Conservation (phyloP, 768 basidiomycete genomes). For the Suillus variegatus region DNA sequence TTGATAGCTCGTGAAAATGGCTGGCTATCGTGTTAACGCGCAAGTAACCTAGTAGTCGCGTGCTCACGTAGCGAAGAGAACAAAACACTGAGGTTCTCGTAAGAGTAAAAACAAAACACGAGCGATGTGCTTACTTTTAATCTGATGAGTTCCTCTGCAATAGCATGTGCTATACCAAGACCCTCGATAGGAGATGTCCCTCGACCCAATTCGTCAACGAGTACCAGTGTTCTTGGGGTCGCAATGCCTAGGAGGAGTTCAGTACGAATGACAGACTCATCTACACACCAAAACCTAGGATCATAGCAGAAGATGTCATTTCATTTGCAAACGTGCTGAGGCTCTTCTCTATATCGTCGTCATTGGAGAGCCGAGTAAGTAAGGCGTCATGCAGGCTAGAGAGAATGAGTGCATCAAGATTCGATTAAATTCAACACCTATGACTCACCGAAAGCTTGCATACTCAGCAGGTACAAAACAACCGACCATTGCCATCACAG, state of each 20-base stretch:
- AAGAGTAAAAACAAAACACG: slow-evolving; percentile 4
- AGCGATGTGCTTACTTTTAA: slow-evolving; percentile 53
- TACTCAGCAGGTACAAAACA: slow-evolving; percentile 94
- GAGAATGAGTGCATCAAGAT: background rate
- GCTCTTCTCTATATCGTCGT: slow-evolving; percentile 87
- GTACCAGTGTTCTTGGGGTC: slow-evolving; percentile 65
- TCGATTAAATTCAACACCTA: no score
- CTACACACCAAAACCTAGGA: slow-evolving; percentile 55
- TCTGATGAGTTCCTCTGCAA: slow-evolving; percentile 74
- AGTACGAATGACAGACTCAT: background rate
- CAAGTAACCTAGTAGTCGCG: background rate
- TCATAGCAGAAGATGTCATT: slow-evolving; percentile 92
- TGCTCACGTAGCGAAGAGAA: slow-evolving; percentile 87
- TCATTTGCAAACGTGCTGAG: slow-evolving; percentile 95
- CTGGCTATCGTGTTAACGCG: slow-evolving; percentile 34
- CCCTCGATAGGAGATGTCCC: slow-evolving; percentile 88
- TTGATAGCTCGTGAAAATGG: slow-evolving; percentile 80
- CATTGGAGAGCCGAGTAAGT: slow-evolving; percentile 87
- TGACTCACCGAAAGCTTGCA: slow-evolving; percentile 74
- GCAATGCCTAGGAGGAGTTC: slow-evolving; percentile 55
- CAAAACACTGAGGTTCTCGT: slow-evolving; percentile 58
- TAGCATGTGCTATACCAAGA: slow-evolving; percentile 80
- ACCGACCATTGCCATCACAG: slow-evolving; percentile 86
- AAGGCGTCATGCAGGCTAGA: slow-evolving; percentile 79
- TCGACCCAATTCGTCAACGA: slow-evolving; percentile 92